phyloP scores from a whole-genome alignment of 768 basidiomycete genomes.

The Tricholoma sp. region DNA sequence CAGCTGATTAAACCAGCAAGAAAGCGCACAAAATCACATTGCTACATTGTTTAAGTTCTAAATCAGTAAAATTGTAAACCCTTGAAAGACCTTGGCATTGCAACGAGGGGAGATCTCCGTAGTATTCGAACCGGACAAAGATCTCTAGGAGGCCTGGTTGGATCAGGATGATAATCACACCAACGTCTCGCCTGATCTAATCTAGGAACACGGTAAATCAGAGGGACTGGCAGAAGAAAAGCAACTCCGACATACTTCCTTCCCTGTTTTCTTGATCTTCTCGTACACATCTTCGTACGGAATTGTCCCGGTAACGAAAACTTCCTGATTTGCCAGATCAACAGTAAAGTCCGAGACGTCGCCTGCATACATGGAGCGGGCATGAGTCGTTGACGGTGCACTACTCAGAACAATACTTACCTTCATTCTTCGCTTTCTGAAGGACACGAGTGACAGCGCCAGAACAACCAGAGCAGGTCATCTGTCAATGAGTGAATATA shows the following conservation, averaged over 20 bases:
- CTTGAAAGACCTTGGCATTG: too few species aligned
- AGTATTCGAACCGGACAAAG: too few species aligned
- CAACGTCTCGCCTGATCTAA: not conserved
- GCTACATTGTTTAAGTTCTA: too few species aligned
- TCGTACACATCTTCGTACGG: constrained; percentile 61
- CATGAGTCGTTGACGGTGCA: not conserved
- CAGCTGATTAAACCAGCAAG: too few species aligned
- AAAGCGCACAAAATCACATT: too few species aligned
- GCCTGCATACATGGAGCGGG: constrained; percentile 13
- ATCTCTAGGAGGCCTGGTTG: too few species aligned
- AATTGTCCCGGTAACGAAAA: constrained; percentile 57
- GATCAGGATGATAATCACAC: not conserved
- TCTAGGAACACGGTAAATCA: not conserved
- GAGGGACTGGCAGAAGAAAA: not conserved
- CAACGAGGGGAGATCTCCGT: too few species aligned
- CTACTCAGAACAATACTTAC: not conserved
- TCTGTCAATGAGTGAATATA: constrained; percentile 37
- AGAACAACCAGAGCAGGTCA: constrained; percentile 86
- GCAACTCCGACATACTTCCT: constrained; percentile 51
- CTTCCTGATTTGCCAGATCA: constrained; percentile 64
- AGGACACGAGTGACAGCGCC: constrained; percentile 76
- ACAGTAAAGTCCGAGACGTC: constrained; percentile 59
- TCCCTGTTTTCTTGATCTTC: constrained; percentile 89
- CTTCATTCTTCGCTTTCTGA: constrained; percentile 52
- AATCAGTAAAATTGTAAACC: too few species aligned